A percentile compares a stretch with the other conserved stretches of the same genome.
Evolutionary conservation across 257 asterid genomes (phyloP).

Genomic region (Solanum lycopersicoides): DNA sequence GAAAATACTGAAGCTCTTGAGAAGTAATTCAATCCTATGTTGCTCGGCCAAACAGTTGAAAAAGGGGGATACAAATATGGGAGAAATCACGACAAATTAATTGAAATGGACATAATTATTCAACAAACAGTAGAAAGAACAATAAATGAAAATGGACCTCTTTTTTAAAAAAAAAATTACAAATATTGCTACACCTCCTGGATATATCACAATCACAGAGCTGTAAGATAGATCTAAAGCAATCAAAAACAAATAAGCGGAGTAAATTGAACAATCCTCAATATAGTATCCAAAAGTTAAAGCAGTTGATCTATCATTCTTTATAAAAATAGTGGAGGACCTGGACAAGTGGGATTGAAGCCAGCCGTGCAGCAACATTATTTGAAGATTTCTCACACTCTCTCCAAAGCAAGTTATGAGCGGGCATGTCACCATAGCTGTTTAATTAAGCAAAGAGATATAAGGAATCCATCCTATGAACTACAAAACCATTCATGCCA

Average conservation of each 20-base stretch:
- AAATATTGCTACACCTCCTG: background rate
- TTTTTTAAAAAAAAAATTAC: background rate
- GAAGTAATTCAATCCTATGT: background rate
- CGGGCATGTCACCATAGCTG: slow-evolving; percentile 96
- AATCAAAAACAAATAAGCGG: background rate
- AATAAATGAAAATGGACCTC: background rate
- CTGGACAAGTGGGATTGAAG: slow-evolving; percentile 92
- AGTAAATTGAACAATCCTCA: background rate
- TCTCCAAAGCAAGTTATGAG: slow-evolving; percentile 87
- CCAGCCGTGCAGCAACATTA: slow-evolving; percentile 82
- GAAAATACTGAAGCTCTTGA: background rate
- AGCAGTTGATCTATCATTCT: background rate
- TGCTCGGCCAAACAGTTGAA: background rate
- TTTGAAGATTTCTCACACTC: slow-evolving; percentile 86
- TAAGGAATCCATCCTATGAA: slow-evolving; percentile 1
- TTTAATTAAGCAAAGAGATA: slow-evolving; percentile 2
- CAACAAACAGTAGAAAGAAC: background rate
- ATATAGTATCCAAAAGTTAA: background rate
- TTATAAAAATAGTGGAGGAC: slow-evolving; percentile 16
- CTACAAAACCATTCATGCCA: background rate
- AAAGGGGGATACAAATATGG: background rate
- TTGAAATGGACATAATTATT: background rate
- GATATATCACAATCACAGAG: background rate
- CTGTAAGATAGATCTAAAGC: background rate
- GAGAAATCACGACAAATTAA: background rate